phyloP scores from a whole-genome alignment of 257 asterid species.

The Solanum megistacrolobum region DNA sequence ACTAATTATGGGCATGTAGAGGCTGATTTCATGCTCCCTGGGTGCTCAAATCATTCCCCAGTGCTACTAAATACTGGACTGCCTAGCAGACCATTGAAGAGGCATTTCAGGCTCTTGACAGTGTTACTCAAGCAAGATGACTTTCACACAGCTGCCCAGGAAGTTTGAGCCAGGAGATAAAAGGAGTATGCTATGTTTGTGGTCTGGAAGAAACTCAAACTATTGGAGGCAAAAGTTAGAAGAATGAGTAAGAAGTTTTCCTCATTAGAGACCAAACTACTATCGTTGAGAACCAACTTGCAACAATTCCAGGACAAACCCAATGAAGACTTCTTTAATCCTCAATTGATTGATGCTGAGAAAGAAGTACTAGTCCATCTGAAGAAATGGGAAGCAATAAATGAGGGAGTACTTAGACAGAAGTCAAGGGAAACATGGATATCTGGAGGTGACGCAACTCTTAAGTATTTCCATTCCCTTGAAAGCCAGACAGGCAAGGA shows the following conservation, averaged over 20 bases:
- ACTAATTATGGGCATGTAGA: neutral
- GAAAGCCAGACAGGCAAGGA: neutral
- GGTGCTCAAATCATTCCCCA: neutral
- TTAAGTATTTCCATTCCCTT: neutral
- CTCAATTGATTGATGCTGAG: neutral
- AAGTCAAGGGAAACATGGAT: neutral
- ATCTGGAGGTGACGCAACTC: neutral
- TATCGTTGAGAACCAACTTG: neutral
- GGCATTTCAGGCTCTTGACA: neutral
- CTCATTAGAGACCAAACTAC: neutral
- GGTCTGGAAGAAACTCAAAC: neutral
- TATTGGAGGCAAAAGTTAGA: neutral
- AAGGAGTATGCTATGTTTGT: neutral
- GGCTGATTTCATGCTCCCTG: neutral
- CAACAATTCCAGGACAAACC: neutral
- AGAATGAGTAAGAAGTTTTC: neutral
- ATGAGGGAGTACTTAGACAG: neutral
- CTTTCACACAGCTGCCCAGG: neutral
- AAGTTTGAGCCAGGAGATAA: neutral
- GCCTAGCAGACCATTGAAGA: neutral
- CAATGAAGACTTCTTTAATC: no score
- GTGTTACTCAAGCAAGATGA: neutral
- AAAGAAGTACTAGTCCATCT: neutral
- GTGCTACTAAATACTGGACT: neutral
- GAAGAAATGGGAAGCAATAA: neutral